phyloP scores from a whole-genome alignment of 768 basidiomycete genomes.

The Sistotremastrum niveocremeum region DNA sequence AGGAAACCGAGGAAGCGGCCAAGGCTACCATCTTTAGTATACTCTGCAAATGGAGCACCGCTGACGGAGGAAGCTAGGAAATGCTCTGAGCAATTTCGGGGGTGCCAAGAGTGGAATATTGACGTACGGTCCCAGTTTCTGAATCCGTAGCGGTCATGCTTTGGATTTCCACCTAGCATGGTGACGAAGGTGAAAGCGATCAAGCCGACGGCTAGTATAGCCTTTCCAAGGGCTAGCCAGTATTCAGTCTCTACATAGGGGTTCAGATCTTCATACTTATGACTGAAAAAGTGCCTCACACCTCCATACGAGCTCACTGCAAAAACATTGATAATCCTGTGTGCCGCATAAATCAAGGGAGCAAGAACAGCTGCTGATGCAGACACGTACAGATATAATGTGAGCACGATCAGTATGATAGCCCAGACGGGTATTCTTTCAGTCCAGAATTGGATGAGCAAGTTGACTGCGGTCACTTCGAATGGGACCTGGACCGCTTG shows the following conservation, averaged over 20 bases:
- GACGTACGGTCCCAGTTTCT: conserved; percentile 36
- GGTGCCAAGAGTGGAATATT: no score
- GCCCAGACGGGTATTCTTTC: conserved; percentile 32
- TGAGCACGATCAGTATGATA: conserved; percentile 31
- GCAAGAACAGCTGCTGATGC: conserved; percentile 1
- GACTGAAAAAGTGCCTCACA: neutral
- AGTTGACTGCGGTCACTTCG: conserved; percentile 41
- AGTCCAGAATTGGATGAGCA: conserved; percentile 41
- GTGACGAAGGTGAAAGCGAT: conserved; percentile 42
- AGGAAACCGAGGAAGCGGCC: conserved; percentile 54
- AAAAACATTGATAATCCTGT: conserved; percentile 32
- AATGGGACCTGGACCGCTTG: conserved; percentile 18
- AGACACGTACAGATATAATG: conserved; percentile 26
- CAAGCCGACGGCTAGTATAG: conserved; percentile 32
- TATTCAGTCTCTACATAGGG: conserved; percentile 45
- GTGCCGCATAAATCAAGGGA: neutral
- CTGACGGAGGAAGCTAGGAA: no score
- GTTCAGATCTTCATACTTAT: conserved; percentile 6
- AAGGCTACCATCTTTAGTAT: conserved; percentile 35
- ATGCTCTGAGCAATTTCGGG: no score
- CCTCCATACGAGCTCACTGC: conserved; percentile 24
- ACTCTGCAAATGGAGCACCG: conserved; percentile 39
- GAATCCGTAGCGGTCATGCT: conserved; percentile 40
- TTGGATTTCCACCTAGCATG: conserved; percentile 48
- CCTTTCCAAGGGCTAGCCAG: conserved; percentile 40